Evolutionary conservation across 495 filamentous ascomycete species (phyloP), one percentile per base, ranked within the genome.

Genomic region (Aspergillus carlsbadensis): DNA sequence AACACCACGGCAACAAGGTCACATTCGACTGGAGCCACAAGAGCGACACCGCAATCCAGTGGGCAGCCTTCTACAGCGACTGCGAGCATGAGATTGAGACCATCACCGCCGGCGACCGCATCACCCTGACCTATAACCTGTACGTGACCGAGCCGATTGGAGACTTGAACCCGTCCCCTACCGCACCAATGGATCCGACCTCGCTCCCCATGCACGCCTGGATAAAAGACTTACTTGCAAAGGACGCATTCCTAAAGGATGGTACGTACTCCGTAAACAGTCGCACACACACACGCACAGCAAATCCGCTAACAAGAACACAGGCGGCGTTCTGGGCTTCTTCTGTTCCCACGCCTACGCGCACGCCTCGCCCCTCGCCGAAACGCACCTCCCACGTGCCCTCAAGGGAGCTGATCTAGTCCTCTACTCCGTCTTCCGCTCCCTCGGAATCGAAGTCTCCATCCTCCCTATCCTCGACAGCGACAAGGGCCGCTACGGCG

Each of bases 51-150:
- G 11, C 57, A 1, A 72, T 85, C 44, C 64, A 78, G 18, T 87
- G 81, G 82, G 81, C 77, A 0, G 82, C 83, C 1, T 87, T 87
- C 65, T 86, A 84, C 60, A 81, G 75, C 53, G 81, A 86, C 58
- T 84, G 79, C 57, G 77, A 81, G 59, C 83, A 86, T 62, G 82
- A 86, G 64, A 76, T 86, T n/a, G 64, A 75, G 6, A 66, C 72
- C n/a, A 71, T 86, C 39, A 80, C 69, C 0, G 54, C 62, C 6
- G 82, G 81, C 0, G 71, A 86, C 46, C 72, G 81, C 0, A 55
- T 86, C 22, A 86, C 81, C 0, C 61, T 86, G 18, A 86, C 82
- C 1, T 86, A 85, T 70, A 84, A 86, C 52, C 67, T 87, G 8
- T 84, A 77, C 49, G 54, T 70, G 18, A 59, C 56, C 1, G 55